Evolutionary conservation across 2,329 filamentous ascomycete species (phyloP), one percentile per base, ranked within the genome.

Genomic region (Colletotrichum truncatum): DNA sequence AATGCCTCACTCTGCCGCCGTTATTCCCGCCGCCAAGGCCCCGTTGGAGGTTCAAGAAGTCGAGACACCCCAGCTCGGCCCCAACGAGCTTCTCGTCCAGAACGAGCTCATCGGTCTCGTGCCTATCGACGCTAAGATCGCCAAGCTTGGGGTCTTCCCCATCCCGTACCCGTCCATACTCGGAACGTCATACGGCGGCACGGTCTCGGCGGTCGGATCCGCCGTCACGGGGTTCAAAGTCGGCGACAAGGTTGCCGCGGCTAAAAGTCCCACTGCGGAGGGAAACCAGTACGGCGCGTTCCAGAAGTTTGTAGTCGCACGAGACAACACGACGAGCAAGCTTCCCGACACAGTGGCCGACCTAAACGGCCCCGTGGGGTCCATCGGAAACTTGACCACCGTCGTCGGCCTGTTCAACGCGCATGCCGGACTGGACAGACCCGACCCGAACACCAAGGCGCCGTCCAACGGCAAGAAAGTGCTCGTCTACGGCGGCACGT

Each of bases 401-500:
- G 67, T 74, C 25, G 45, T 75, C 2, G 72, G 69, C 12, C 69
- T 77, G 6, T 73, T 60, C 11, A 55, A 46, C 38, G 74, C 25
- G 67, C 60, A 32, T 68, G 70, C 26, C 67, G 73, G 25, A 36
- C 21, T 59, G 60, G 8, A 76, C 72, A 5, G 74, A 71, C 3
- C 70, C 66, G 6, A 66, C 72, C 3, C 66, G 68, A 11, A 63
- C 67, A 10, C 45, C 39, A 43, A 71, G 69, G 8, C 54, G 43
- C 18, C 59, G 2, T 45, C 63, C 21, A 73, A 72, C 38, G 41
- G 57, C 30, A 82, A 61, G 23, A 64, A 32, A 16, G 45, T 75
- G 10, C 41, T 74, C 38, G 64, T 78, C 36, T 87, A 83, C 81
- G 85, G 85, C 14, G 86, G 84, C 0, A 78, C 81, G 4, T 80